phyloP scores from a whole-genome alignment of 306 rosid genomes.

The Cotoneaster glaucophyllus region DNA sequence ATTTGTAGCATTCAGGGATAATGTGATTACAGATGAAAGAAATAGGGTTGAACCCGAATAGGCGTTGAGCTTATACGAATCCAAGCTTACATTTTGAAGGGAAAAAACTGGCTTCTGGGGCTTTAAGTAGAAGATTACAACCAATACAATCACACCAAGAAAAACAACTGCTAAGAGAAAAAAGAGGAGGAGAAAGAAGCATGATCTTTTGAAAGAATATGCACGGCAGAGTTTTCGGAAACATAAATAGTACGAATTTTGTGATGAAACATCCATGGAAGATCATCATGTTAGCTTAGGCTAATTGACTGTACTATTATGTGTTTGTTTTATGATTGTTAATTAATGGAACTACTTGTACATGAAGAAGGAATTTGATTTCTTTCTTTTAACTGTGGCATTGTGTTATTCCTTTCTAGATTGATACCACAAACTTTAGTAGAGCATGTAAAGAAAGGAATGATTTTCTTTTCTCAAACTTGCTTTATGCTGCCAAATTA shows the following conservation, averaged over 20 bases:
- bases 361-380: constrained; percentile 28
- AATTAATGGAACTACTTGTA: constrained; percentile 1
- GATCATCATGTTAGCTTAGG: constrained; percentile 13
- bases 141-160: constrained; percentile 22
- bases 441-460: neutral
- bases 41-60: constrained; percentile 14
- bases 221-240: neutral
- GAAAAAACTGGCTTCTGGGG: constrained; percentile 35
- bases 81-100: constrained; percentile 12
- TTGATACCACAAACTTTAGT: constrained; percentile 17
- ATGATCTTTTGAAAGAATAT: constrained; percentile 29
- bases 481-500: no score
- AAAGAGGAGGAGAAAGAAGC: constrained; percentile 29
- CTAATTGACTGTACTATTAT: neutral
- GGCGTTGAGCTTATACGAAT: constrained; percentile 19
- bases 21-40: constrained; percentile 36
- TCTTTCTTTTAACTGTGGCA: constrained; percentile 32
- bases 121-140: constrained; percentile 24
- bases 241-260: constrained; percentile 4
- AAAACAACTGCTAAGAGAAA: constrained; percentile 13
- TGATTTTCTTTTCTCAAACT: no score
- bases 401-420: constrained; percentile 27
- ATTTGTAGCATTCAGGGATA: constrained; percentile 34
- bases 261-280: constrained; percentile 25
- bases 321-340: neutral